These are phyloP conservation scores for Kluyveromyces aestuarii DNA, from an alignment of 805 yeast species.

Conservation along the genomic window DNA sequence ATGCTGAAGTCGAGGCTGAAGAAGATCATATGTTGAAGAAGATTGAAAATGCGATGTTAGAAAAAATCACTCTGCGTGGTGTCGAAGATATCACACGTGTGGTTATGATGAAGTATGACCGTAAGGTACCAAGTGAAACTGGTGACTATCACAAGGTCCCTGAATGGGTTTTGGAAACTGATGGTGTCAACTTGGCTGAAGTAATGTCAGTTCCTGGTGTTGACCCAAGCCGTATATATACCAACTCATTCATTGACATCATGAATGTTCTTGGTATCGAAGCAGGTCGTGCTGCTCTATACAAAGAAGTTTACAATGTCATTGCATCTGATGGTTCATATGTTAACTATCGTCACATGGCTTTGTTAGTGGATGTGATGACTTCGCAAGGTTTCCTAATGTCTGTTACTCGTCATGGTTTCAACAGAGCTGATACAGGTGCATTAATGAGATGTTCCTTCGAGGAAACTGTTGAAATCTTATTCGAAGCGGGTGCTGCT, in stretches of 20 bases:
- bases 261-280: constrained; percentile 95
- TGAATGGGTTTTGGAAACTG: constrained; percentile 98
- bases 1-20: constrained; percentile 90
- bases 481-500: constrained; percentile 95
- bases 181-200: constrained; percentile 92
- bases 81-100: constrained; percentile 82
- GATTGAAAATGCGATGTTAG: constrained; percentile 93
- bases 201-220: constrained; percentile 95
- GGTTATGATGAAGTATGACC: constrained; percentile 75
- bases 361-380: constrained; percentile 95
- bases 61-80: constrained; percentile 91
- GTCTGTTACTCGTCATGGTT: constrained; percentile 99
- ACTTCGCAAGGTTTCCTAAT: constrained; percentile 96
- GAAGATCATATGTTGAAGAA: constrained; percentile 95
- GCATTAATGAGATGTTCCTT: constrained; percentile 99
- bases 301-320: constrained; percentile 90
- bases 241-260: constrained; percentile 94
- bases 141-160: constrained; percentile 86
- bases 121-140: constrained; percentile 58
- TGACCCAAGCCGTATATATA: constrained; percentile 81
- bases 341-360: constrained; percentile 97
- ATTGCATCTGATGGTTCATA: constrained; percentile 99
- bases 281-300: constrained; percentile 92
- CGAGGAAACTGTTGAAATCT: constrained; percentile 97
- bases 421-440: constrained; percentile 97